Base-by-base conservation (phyloP, 805 yeast genomes). In the Candida ficus region DNA sequence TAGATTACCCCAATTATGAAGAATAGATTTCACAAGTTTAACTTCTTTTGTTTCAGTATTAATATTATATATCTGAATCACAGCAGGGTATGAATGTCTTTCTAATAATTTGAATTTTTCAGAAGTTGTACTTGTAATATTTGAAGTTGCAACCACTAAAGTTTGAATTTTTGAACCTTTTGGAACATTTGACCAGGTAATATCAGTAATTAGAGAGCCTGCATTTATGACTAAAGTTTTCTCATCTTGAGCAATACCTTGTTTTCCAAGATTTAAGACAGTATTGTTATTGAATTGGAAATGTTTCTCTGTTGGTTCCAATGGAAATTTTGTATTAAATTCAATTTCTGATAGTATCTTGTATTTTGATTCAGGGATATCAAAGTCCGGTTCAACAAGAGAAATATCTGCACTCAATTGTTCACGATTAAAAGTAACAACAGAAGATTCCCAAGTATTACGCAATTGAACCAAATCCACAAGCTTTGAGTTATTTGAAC, bases 171-270 rank as follows among this genome's bases (percentile, higher is more conserved):
- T 45, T n/a, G 45, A 47, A 3, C 50, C 45, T 20, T 27, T 58
- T 38, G 41, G 46, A 7, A 56, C 57, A 1, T 63, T 66, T 6
- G 68, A 49, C 87, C 87, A 81, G 9, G 72, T 70, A 42, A 73
- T 52, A 17, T 76, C 71, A 0, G 83, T 71, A 1, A 78, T 62
- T 8, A 69, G 57, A 0, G 76, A 75, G 1, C 84, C 83, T 0
- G 68, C 61, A 48, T 76, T 75, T 14, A 73, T 36, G 2, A 74
- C 60, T 9, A 64, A 51, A 0, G 75, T 74, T 14, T 53, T 58
- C 22, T 73, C 59, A 6, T 52, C 39, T 2, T 22, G 14, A 1
- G 37, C 14, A 2, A 39, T 43, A 5, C 47, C 56, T 18, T 52
- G 58, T 1, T 47, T 33, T 1, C 36, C 32, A 33, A 60, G 42